Base-by-base conservation (phyloP, 2,329 filamentous ascomycete species). In the Cladosporium cucumerinum region DNA sequence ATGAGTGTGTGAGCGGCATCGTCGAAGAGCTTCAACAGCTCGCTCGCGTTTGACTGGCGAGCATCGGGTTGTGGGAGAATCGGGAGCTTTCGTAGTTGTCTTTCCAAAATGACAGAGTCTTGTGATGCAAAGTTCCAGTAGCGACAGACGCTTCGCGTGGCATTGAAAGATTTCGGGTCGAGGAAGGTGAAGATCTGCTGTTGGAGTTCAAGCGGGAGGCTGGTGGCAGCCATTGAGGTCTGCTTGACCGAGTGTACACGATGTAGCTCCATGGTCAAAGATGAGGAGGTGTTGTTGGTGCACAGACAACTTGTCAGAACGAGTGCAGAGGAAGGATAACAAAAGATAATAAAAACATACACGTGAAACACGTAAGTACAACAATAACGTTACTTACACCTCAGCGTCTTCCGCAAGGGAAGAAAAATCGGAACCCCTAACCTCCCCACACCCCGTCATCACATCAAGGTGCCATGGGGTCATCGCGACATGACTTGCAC, bases 161-260 rank as follows among this genome's bases (percentile, higher is more conserved):
- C 66, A 61, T 72, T 71, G 68, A 76, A 76, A 3, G 73, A 74
- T 51, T 66, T 69, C 8, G 73, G 67, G 49, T 76, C 74, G 51
- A 76, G 71, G 65, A 67, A 71, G 28, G 68, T 64, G 68, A 74
- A 76, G 60, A 75, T 66, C 26, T 74, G 74, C 66, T 76, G 74
- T 59, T 74, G 74, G 36, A 76, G 66, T 62, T 76, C 74, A 14
- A 75, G 65, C 39, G 74, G 74, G 5, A 76, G 68, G 57, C 67
- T 65, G 12, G 71, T 72, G 6, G 71, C 69, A 54, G 71, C 64
- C 55, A 67, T 66, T n/a, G 61, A 39, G 30, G 61, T 64, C 61
- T 64, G 61, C 25, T 62, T 54, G 49, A 62, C 60, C 23, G 60
- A 62, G 21, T 62, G 60, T 23, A 62, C 60, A 25, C 60, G 60